These are phyloP conservation scores for Chlamydomonas sp. DNA, from an alignment of 139 green algal genomes.

Conservation along the genomic window DNA sequence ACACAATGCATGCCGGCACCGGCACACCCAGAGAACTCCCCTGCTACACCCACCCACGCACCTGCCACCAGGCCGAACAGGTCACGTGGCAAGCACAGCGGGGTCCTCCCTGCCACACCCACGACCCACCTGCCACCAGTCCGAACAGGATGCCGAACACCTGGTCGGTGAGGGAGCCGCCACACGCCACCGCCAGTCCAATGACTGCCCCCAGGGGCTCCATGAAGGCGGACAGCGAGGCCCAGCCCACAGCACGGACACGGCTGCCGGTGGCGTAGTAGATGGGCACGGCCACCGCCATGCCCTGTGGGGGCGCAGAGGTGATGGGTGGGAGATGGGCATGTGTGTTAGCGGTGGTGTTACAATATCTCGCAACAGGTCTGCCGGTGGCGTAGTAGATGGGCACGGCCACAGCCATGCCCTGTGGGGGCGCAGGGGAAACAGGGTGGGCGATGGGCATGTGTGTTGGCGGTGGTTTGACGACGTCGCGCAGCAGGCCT, in stretches of 20 bases:
- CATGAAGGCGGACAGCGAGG: conserved; percentile 67
- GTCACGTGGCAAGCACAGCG: too few relatives aligned
- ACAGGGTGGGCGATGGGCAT: too few relatives aligned
- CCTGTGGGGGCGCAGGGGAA: not conserved
- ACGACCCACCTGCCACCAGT: conserved; percentile 44
- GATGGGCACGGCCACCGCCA: conserved; percentile 83
- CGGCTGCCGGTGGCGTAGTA: conserved; percentile 80
- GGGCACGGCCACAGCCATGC: not conserved
- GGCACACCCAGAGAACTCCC: not conserved
- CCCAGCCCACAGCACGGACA: conserved; percentile 74
- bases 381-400: conserved; percentile 39
- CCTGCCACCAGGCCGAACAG: conserved; percentile 33
- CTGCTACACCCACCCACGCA: not conserved
- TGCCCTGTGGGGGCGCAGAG: conserved; percentile 7
- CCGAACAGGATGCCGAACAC: conserved; percentile 61
- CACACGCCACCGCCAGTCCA: conserved; percentile 42
- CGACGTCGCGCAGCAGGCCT: too few relatives aligned
- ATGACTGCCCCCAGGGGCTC: conserved; percentile 83
- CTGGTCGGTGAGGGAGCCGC: not conserved
- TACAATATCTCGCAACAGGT: too few relatives aligned
- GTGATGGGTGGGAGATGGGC: too few relatives aligned
- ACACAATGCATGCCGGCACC: too few relatives aligned
- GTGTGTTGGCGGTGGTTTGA: too few relatives aligned
- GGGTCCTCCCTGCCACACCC: too few relatives aligned
- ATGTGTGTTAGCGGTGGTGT: too few relatives aligned